phyloP scores from a whole-genome alignment of 768 basidiomycete species.

The Tulasnella sp. region DNA sequence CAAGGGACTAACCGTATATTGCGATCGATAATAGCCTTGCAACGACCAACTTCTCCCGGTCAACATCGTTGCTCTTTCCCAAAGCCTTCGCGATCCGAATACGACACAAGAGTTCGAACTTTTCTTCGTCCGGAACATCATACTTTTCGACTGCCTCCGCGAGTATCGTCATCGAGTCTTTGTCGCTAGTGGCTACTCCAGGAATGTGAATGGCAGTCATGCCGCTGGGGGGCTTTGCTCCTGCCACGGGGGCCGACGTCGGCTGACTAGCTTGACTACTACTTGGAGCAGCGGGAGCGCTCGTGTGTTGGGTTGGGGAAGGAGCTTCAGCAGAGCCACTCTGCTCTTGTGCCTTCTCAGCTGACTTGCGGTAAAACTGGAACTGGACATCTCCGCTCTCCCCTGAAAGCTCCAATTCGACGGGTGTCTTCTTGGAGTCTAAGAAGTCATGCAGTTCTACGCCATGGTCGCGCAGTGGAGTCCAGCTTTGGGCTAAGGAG shows the following conservation, averaged over 20 bases:
- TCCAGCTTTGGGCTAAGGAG: constrained; percentile 80
- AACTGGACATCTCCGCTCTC: constrained; percentile 55
- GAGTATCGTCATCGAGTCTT: constrained; percentile 70
- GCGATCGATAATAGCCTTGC: constrained; percentile 83
- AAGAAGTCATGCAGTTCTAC: constrained; percentile 52
- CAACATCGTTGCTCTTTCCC: constrained; percentile 50
- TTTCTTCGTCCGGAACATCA: constrained; percentile 72
- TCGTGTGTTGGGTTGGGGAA: constrained; percentile 39
- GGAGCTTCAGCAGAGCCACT: constrained; percentile 44
- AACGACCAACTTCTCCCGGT: constrained; percentile 74
- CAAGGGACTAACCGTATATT: constrained; percentile 52
- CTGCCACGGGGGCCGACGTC: neutral
- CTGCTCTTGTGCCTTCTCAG: constrained; percentile 46
- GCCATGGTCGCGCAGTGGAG: constrained; percentile 73
- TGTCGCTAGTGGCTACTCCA: constrained; percentile 57
- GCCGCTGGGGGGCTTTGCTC: constrained; percentile 37
- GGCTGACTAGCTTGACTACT: constrained; percentile 28
- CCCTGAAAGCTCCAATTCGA: constrained; percentile 16
- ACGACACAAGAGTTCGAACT: constrained; percentile 82
- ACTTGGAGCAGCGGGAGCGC: constrained; percentile 36
- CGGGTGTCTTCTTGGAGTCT: constrained; percentile 52
- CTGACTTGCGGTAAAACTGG: constrained; percentile 65
- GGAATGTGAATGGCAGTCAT: constrained; percentile 57
- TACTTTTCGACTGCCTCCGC: constrained; percentile 65
- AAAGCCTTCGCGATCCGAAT: constrained; percentile 76